phyloP scores from a whole-genome alignment of 345 rosid genomes.

The Pistacia vera region DNA sequence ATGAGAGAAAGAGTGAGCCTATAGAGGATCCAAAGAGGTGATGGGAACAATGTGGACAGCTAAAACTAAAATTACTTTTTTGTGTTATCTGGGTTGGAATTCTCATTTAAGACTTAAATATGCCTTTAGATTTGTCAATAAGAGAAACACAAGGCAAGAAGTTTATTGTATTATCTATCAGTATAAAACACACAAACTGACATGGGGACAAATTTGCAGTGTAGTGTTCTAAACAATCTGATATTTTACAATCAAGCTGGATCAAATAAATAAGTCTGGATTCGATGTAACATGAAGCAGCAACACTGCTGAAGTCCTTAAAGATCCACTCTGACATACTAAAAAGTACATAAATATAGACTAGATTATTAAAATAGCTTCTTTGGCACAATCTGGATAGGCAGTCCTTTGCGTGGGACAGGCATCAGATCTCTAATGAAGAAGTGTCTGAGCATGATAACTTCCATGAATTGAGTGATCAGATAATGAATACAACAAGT shows the following conservation, averaged over 20 bases:
- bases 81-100: no score
- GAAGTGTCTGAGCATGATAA: slow-evolving; percentile 31
- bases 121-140: no score
- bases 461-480: slow-evolving; percentile 54
- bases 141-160: no score
- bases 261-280: no score
- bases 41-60: no score
- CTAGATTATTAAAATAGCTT: neutral
- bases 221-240: neutral
- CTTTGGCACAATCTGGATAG: slow-evolving; percentile 34
- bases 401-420: slow-evolving; percentile 48
- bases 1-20: neutral
- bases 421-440: slow-evolving; percentile 50
- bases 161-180: no score
- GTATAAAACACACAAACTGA: no score
- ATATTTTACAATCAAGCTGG: neutral
- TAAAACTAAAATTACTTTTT: neutral
- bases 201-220: no score
- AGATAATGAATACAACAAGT: slow-evolving; percentile 46
- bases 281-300: neutral
- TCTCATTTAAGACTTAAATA: no score
- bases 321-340: neutral
- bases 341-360: neutral
- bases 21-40: neutral
- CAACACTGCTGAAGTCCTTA: neutral